Conservation (phyloP, 805 yeast genomes). For the Pichia heedii region DNA sequence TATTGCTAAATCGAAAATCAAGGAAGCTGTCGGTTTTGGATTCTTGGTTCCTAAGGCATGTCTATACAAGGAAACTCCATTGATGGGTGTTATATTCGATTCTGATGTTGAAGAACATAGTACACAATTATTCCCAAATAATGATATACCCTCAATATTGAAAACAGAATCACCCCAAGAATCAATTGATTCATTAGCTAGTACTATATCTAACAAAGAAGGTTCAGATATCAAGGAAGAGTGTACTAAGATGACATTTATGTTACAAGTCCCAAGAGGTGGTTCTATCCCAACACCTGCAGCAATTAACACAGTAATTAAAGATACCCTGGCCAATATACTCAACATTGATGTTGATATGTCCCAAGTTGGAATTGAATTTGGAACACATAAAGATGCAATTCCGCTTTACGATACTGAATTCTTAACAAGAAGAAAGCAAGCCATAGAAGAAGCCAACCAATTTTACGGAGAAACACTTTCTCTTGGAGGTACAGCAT, state of each 20-base stretch:
- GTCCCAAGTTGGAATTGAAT: neutral
- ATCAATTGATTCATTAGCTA: neutral
- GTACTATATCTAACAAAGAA: neutral
- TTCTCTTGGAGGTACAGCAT: slow-evolving; percentile 69
- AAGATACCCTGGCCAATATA: slow-evolving; percentile 16
- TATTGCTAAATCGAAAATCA: slow-evolving; percentile 35
- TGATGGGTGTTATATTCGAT: slow-evolving; percentile 86
- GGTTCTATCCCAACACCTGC: neutral
- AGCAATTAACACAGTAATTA: slow-evolving; percentile 5
- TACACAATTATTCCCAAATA: slow-evolving; percentile 15
- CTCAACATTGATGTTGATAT: slow-evolving; percentile 5
- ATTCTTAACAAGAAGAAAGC: neutral
- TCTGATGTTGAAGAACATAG: slow-evolving; percentile 67
- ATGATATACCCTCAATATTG: slow-evolving; percentile 11
- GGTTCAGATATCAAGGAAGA: slow-evolving; percentile 14
- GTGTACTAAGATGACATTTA: slow-evolving; percentile 71
- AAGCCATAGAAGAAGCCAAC: neutral
- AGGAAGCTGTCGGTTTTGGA: slow-evolving; percentile 66
- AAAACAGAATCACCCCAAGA: neutral
- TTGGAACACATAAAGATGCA: neutral
- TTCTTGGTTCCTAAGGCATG: slow-evolving; percentile 62
- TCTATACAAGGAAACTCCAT: slow-evolving; percentile 34
- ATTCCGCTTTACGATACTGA: slow-evolving; percentile 5
- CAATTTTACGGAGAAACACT: slow-evolving; percentile 31
- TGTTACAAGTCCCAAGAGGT: slow-evolving; percentile 37